phyloP scores from a whole-genome alignment of 345 rosid species.

The Arabis hirsuta region DNA sequence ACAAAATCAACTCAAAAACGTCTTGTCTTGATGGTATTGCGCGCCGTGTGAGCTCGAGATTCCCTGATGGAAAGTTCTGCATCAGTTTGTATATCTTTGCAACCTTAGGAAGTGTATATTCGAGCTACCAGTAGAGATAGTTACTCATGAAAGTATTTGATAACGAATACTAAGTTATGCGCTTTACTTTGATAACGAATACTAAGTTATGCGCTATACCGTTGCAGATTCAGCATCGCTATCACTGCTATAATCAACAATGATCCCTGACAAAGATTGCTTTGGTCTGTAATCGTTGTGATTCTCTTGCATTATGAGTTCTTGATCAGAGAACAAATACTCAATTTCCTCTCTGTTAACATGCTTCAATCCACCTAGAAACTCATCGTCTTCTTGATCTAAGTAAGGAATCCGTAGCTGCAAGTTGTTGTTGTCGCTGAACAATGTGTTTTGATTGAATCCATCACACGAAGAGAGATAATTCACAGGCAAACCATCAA shows the following conservation, averaged over 20 bases:
- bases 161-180: neutral
- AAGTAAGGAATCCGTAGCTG: neutral
- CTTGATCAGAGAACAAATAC: neutral
- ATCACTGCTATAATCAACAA: constrained; percentile 21
- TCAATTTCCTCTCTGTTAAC: neutral
- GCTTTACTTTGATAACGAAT: constrained; percentile 13
- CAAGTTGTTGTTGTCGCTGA: neutral
- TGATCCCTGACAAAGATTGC: constrained; percentile 23
- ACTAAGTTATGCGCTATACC: constrained; percentile 13
- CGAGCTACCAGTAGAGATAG: constrained; percentile 16
- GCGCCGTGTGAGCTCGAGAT: neutral
- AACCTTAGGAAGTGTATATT: neutral
- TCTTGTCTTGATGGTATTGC: neutral
- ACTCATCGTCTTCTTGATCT: constrained; percentile 1
- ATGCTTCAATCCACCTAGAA: neutral
- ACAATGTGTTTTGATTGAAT: too few species aligned
- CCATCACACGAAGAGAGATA: too few species aligned
- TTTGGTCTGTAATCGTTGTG: constrained; percentile 29
- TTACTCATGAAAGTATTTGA: neutral
- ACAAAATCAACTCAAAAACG: constrained; percentile 9
- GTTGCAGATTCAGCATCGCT: constrained; percentile 27
- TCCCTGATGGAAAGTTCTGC: neutral
- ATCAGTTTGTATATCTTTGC: constrained; percentile 26
- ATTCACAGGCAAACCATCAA: too few species aligned
- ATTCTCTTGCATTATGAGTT: neutral